Base-by-base conservation (phyloP, 768 basidiomycete genomes). In the Psilocybe cubensis region DNA sequence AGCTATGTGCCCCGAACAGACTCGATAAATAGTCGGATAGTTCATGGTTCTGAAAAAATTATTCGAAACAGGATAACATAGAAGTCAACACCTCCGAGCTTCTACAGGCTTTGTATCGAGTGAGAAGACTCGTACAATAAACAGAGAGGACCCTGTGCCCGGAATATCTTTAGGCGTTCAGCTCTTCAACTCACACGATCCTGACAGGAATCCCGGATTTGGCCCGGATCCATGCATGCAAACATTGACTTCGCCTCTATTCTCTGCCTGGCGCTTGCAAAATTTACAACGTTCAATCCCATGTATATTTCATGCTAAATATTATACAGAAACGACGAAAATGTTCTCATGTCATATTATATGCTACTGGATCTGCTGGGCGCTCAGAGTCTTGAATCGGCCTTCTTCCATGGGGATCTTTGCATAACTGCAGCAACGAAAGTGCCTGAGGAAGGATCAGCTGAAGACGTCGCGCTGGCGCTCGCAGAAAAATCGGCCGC, bases 351-450 rank as follows among this genome's bases (percentile, higher is more conserved):
- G n/a, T n/a, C n/a, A n/a, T n/a, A n/a, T n/a, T n/a, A n/a, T n/a
- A n/a, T n/a, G n/a, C n/a, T n/a, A n/a, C 23, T 71, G 64, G n/a
- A 71, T 70, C 57, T 44, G 18, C 62, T 57, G 33, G 42, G 59
- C 12, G 58, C 58, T n/a, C 53, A 57, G 27, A 6, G 31, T 28
- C 46, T 48, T 4, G 21, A n/a, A n/a, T 48, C 28, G 14, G 51
- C 4, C 63, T 60, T 33, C 58, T 56, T 27, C 56, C 51, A 31
- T 61, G 56, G 35, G 23, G 44, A 40, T 54, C 57, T 56, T 42
- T 50, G 46, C 29, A 62, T 40, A 11, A 59, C 57, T 31, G 60
- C 63, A 18, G 61, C 63, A 14, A 62, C 58, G 27, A 51, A 58
- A 7, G 64, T 58, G 44, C 27, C 45, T 35, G 60, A 56, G 10